These are phyloP conservation scores for Auxenochlorella pyrenoidosa DNA, from an alignment of 139 green algal species.

Conservation along the genomic window DNA sequence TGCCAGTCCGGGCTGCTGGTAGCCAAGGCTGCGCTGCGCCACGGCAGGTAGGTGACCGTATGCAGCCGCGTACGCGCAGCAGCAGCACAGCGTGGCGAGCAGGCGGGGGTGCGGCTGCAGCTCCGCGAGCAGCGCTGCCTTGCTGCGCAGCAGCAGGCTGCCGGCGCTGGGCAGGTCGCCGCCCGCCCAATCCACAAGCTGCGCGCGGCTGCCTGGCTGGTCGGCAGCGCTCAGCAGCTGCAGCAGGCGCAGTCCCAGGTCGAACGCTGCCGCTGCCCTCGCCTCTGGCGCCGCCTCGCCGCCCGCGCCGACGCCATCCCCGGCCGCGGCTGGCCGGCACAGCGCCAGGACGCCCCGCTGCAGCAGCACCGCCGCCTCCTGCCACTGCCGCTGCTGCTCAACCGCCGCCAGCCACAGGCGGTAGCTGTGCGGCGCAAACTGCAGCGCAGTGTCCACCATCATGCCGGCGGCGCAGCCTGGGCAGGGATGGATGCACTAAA, in stretches of 20 bases:
- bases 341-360: constrained; percentile 22
- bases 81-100: neutral
- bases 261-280: neutral
- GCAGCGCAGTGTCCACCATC: constrained; percentile 27
- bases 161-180: neutral
- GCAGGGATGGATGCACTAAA: neutral
- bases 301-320: neutral
- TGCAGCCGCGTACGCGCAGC: neutral
- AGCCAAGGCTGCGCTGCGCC: constrained; percentile 10
- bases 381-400: neutral
- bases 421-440: constrained; percentile 35
- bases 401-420: constrained; percentile 15
- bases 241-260: constrained; percentile 35
- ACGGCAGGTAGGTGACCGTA: neutral
- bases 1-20: neutral
- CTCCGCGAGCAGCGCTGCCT: constrained; percentile 4
- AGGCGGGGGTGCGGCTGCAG: neutral
- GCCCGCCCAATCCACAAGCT: constrained; percentile 1
- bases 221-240: constrained; percentile 5
- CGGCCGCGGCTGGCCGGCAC: neutral
- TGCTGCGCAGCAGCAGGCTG: constrained; percentile 1
- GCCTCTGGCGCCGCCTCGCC: neutral
- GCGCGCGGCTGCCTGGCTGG: neutral
- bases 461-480: neutral
- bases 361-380: constrained; percentile 14